Conservation (phyloP, 2,329 filamentous ascomycete species). For the Fusarium equiseti region DNA sequence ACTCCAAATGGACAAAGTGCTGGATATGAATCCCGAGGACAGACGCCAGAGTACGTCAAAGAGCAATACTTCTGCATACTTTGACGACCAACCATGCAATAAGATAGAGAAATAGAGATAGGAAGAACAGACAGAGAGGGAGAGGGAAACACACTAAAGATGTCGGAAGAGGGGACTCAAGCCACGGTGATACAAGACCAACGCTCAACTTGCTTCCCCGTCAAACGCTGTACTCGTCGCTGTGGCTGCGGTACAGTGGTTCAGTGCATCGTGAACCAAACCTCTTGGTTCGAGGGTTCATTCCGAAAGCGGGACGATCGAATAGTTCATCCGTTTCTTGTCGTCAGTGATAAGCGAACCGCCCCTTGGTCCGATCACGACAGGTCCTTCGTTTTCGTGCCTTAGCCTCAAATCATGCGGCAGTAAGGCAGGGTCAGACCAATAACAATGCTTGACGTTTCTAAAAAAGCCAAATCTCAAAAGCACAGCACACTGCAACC, state of each 20-base stretch:
- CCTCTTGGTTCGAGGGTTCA: slow-evolving; percentile 3
- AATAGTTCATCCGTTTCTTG: slow-evolving; percentile 23
- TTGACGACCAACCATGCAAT: slow-evolving; percentile 26
- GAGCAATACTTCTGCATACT: slow-evolving; percentile 11
- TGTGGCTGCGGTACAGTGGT: slow-evolving; percentile 3
- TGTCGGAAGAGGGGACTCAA: slow-evolving; percentile 12
- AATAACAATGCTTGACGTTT: neutral
- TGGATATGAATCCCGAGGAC: neutral
- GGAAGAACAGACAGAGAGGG: neutral
- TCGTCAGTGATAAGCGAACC: slow-evolving; percentile 16
- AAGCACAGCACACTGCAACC: slow-evolving; percentile 20
- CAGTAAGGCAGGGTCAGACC: neutral
- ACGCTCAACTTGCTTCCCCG: slow-evolving; percentile 39
- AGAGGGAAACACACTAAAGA: slow-evolving; percentile 1
- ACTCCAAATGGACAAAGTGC: slow-evolving; percentile 17
- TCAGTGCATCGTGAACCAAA: neutral
- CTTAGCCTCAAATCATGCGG: neutral
- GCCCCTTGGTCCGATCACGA: neutral
- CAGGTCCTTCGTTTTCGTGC: slow-evolving; percentile 18
- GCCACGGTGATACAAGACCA: slow-evolving; percentile 34
- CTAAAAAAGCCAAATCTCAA: slow-evolving; percentile 2
- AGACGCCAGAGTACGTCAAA: slow-evolving; percentile 29
- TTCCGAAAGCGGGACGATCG: slow-evolving; percentile 19
- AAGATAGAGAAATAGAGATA: neutral
- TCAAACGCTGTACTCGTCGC: slow-evolving; percentile 32